Evolutionary conservation across 2,329 filamentous ascomycete species (phyloP).

Genomic region (Alternaria ventricosa): DNA sequence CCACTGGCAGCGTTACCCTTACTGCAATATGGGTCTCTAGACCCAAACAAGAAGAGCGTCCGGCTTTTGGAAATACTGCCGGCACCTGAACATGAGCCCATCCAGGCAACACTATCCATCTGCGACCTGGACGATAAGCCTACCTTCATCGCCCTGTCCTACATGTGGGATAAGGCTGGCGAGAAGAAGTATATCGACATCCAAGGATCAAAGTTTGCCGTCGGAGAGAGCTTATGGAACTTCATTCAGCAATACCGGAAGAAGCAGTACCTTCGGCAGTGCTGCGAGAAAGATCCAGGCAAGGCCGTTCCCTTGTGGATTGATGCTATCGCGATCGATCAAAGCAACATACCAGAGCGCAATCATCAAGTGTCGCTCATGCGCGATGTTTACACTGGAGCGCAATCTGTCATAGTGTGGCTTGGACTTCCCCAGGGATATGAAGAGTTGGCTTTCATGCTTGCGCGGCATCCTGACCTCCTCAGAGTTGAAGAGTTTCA

Average conservation of each 20-base stretch:
- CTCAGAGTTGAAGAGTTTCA: slow-evolving; percentile 13
- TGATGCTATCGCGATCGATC: slow-evolving; percentile 22
- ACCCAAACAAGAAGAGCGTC: slow-evolving; percentile 6
- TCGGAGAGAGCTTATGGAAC: slow-evolving; percentile 20
- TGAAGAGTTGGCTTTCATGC: slow-evolving; percentile 18
- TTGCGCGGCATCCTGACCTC: slow-evolving; percentile 12
- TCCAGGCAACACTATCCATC: not conserved
- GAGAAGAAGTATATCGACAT: slow-evolving; percentile 7
- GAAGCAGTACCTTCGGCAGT: slow-evolving; percentile 3
- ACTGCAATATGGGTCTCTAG: slow-evolving; percentile 12
- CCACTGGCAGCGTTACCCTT: not conserved
- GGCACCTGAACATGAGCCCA: slow-evolving; percentile 6
- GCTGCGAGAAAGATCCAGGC: slow-evolving; percentile 2
- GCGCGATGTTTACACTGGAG: slow-evolving; percentile 20
- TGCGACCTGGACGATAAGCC: slow-evolving; percentile 18
- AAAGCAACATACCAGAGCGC: slow-evolving; percentile 16
- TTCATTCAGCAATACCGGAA: slow-evolving; percentile 21
- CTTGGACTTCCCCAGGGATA: slow-evolving; percentile 9
- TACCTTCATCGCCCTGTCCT: slow-evolving; percentile 18
- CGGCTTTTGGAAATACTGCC: slow-evolving; percentile 14
- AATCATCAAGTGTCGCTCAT: slow-evolving; percentile 17
- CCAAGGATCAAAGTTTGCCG: slow-evolving; percentile 7
- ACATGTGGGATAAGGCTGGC: slow-evolving; percentile 22
- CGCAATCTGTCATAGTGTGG: slow-evolving; percentile 18
- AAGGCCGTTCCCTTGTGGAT: slow-evolving; percentile 13